Evolutionary conservation across 176 grass and related monocot species (phyloP), one percentile per base, ranked within the genome.

Genomic region (Cenchrus americanus): DNA sequence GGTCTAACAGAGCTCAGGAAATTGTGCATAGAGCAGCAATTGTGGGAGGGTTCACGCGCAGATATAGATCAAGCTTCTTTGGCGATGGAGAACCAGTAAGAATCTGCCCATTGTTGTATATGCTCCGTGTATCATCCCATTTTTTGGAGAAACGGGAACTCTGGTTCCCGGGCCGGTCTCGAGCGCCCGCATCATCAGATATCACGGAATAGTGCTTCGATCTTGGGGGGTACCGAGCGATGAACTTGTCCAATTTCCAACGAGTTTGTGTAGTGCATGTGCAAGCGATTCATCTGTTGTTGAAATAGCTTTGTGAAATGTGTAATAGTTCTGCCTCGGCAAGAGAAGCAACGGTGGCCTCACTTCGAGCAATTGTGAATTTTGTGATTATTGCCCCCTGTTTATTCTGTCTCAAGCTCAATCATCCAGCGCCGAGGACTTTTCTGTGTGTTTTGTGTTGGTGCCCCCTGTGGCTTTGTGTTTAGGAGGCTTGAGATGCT

Each of bases 1-100:
- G 93, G 93, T 86, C 63, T 99, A 66, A 94, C 86, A 47, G 97
- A 99, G 82, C 87, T 99, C 27, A 90, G 91, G 78, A 99, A 99
- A 79, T 37, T 96, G 71, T 88, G 89, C 49, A 87, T 94, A 43
- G 97, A 99, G 57, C 91, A 92, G 72, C 93, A 96, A 78, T 57
- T 99, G 75, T 96, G 97, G 97, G 93, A 96, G 62, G 87, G 89
- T 24, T 96, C 91, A 0, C 91, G 97, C 65, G 89, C 87, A 84
- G 97, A 96, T 50, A 90, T 87, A 30, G 93, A 94, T n/a, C 77
- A 89, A 88, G 89, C 71, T 62, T 79, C 88, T 46, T 97, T 80
- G 63, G 75, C 48, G n/a, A 68, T 30, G 10, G 89, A 92, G 74
- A 85, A 89, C 7, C 54, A 80, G 47, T 89, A 92, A 86, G 76